Base-by-base conservation (phyloP, 192 early-diverging fungal species). In the Backusella sp. region DNA sequence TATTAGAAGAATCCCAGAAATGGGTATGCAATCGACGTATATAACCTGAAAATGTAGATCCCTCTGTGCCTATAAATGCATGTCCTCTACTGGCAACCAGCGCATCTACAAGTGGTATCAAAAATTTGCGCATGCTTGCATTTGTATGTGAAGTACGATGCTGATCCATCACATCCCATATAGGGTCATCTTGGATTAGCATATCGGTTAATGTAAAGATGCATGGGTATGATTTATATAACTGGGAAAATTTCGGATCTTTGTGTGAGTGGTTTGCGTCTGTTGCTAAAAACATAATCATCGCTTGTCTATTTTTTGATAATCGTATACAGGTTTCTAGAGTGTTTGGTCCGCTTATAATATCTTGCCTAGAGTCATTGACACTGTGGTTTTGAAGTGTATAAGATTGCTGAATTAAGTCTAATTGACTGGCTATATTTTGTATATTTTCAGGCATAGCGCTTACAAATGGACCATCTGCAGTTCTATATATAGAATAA, bases 281-380 rank as follows among this genome's bases (percentile, higher is more conserved):
- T 3, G 87, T 88, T 19, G 87, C 87, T 49, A 88, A 78, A 66
- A 86, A 88, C 8, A 88, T 80, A 21, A 86, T 62, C 0, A 81
- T 82, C 3, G 65, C 36, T 3, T 78, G 35, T 8, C 66, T 59
- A 23, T 46, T 41, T 19, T 66, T 68, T 59, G 76, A 70, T 9
- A 75, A 39, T 12, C 12, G 17, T 12, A 75, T 14, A 56, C 76
- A 77, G n/a, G 6, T 32, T 62, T 62, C 9, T 26, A 62, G 12
- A 62, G 23, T 62, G 4, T 62, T 62, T 62, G 56, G 12, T 28
- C 26, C 4, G 11, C 21, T 21, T 17, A 37, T 21, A 6, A 1
- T 30, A 9, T 32, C 19, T 15, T 30, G 46, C 44, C 28, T 70
- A 68, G 56, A 23, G n/a, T 59, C n/a, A 41, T 41, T 7, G 7